Conservation (phyloP, 2,329 filamentous ascomycete genomes). For the Emmonsia crescens region DNA sequence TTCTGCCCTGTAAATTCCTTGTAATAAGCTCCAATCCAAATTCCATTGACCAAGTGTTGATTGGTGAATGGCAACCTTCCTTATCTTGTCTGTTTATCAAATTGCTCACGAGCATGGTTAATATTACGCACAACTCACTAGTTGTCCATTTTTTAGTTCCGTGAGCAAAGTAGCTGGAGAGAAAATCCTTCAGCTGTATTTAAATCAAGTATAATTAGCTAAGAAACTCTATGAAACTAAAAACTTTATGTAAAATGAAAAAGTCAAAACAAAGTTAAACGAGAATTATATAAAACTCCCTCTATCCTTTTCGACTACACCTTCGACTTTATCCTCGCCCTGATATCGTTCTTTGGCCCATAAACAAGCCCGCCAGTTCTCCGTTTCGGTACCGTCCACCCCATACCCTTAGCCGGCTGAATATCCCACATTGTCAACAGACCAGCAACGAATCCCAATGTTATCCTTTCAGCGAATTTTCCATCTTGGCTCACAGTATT, state of each 20-base stretch:
- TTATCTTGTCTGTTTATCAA: too few species aligned
- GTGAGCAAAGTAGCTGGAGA: too few species aligned
- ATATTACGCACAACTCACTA: too few species aligned
- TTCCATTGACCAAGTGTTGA: too few species aligned
- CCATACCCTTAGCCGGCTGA: constrained; percentile 32
- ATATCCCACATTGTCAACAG: constrained; percentile 49
- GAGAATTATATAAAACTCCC: not conserved
- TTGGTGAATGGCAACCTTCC: too few species aligned
- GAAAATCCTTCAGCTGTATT: too few species aligned
- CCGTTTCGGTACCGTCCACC: constrained; percentile 43
- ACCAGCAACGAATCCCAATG: constrained; percentile 41
- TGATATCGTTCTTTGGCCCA: constrained; percentile 41
- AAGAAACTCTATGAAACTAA: not conserved
- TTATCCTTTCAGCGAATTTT: constrained; percentile 40
- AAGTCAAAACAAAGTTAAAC: not conserved
- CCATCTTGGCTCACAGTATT: constrained; percentile 32
- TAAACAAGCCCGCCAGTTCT: constrained; percentile 40
- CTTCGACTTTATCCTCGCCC: constrained; percentile 43
- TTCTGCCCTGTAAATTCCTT: too few species aligned
- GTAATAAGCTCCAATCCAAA: too few species aligned
- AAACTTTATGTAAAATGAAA: not conserved
- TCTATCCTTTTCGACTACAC: constrained; percentile 13
- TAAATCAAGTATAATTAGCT: not conserved
- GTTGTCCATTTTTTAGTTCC: too few species aligned
- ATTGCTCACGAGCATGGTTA: too few species aligned